These are phyloP conservation scores for Pseudocercospora crystallina DNA, from an alignment of 2,329 filamentous ascomycete genomes.

Conservation along the genomic window DNA sequence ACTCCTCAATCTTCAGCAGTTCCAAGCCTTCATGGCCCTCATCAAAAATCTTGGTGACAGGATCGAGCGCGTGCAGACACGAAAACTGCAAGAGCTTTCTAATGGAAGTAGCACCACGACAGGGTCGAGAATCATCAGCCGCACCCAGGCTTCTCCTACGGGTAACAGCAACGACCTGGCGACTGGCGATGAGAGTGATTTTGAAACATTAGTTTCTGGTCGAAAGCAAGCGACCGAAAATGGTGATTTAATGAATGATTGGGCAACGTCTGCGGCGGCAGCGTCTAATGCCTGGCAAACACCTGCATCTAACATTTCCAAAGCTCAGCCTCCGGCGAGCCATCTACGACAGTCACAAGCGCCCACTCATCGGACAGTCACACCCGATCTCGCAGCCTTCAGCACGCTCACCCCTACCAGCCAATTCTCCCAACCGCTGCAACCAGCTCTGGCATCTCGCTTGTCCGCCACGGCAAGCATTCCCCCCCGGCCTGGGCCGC, in stretches of 20 bases:
- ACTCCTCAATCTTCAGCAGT: slow-evolving; percentile 78
- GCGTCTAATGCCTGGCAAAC: slow-evolving; percentile 34
- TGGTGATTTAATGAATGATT: slow-evolving; percentile 45
- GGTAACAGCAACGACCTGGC: slow-evolving; percentile 55
- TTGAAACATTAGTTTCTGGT: slow-evolving; percentile 86
- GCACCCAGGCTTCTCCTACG: slow-evolving; percentile 56
- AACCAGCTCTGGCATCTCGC: slow-evolving; percentile 36
- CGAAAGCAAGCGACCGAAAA: slow-evolving; percentile 46
- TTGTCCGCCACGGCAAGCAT: slow-evolving; percentile 15
- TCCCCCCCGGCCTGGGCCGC: too few relatives aligned
- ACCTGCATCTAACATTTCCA: slow-evolving; percentile 3
- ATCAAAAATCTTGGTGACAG: slow-evolving; percentile 77
- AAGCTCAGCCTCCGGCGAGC: background rate
- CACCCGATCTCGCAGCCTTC: slow-evolving; percentile 38
- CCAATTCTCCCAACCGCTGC: slow-evolving; percentile 40
- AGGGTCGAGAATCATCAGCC: slow-evolving; percentile 63
- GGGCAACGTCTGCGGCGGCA: slow-evolving; percentile 32
- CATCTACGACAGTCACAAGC: slow-evolving; percentile 18
- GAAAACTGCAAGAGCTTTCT: slow-evolving; percentile 81
- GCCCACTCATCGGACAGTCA: slow-evolving; percentile 31
- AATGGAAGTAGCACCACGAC: slow-evolving; percentile 42
- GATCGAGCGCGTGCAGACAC: slow-evolving; percentile 85
- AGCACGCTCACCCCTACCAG: slow-evolving; percentile 38
- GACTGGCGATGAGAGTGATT: slow-evolving; percentile 69
- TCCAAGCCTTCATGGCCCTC: slow-evolving; percentile 83